Base-by-base conservation (phyloP, 1,139 yeast genomes). In the Geotrichum candidum region DNA sequence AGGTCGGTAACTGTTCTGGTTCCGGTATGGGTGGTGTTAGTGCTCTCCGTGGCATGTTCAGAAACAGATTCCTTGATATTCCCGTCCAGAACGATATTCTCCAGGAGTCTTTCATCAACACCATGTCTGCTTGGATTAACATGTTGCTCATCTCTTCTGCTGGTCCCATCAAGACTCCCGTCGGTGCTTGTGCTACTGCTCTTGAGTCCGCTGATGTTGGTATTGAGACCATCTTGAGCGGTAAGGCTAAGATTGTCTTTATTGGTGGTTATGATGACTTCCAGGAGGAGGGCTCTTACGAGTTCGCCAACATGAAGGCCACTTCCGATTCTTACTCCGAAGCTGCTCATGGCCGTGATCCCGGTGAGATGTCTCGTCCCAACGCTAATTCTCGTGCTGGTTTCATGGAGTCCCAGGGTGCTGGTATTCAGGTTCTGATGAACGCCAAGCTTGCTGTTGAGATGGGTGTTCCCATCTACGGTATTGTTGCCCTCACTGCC, bases 21-120 rank as follows among this genome's bases (percentile, higher is more conserved):
- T 91, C 98, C 63, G 99, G 99, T 85, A 92, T 94, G 96, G 99
- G 99, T 79, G 99, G 99, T 87, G 96, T 92, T 68, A 77, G 88
- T 70, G 99, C 99, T 62, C 80, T 94, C 74, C 89, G 96, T 78
- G 97, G 97, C 70, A 94, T 94, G 98, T 94, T 91, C 82, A 91
- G 84, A 79, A 97, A 92, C 75, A 87, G 99, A 80, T 92, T 82
- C 80, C 81, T 84, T 69, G 99, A 94, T 74, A 82, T 82, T 77
- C 97, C 96, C 63, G 97, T 92, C 63, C 99, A 94, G 81, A 94
- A 90, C 74, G 99, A 94, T 78, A 88, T 94, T 70, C 82, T 94
- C 71, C 99, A 92, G 80, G 99, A 94, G 78, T 92, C 99, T 63
- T 94, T 94, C 79, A 91, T 95, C 80, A 94, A 94, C 82, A 94